Base-by-base conservation (phyloP, 148 eudicot genomes). In the Talinum fruticosum region DNA sequence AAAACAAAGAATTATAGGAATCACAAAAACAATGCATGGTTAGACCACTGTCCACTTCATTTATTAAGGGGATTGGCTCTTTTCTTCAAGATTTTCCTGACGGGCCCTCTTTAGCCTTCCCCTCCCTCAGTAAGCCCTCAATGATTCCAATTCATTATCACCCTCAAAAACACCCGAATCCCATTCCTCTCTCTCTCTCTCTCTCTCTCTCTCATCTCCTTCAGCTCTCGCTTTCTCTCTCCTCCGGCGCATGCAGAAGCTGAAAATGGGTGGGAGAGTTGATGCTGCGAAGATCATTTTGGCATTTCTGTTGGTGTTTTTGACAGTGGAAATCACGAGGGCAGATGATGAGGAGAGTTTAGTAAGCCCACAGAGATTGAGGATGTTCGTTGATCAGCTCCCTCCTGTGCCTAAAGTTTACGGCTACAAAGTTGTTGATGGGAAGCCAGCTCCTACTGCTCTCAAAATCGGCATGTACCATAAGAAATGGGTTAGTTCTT, bases 371-470 rank as follows among this genome's bases (percentile, higher is more conserved):
- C 15, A 68, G 0, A 21, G 44, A 61, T 36, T 93, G 83, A 78
- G 70, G 81, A 89, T 87, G 93, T 93, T 91, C 66, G 98, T 93
- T 5, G 96, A 93, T 78, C 81, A 86, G 59, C 85, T 93, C 66
- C 92, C 92, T 28, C 76, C 71, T 37, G 69, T 91, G 62, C 98
- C 98, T 54, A 91, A 83, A 78, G 44, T 93, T 49, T 71, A 73
- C 72, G 94, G 92, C 33, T 91, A 81, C 74, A 62, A 76, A 41
- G 26, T 74, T 23, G 71, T 66, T 53, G 29, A 88, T 79, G 88
- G 88, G 0, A 71, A 83, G 41, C 76, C 83, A 10, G 76, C 62
- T 36, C 66, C 96, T 7, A 83, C 53, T 30, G 45, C 85, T 2
- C 84, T 93, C 57, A 62, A 69, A 30, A 89, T 93, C 66, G 90